Evolutionary conservation across 306 rosid genomes (phyloP), one percentile per base, ranked within the genome.

Genomic region (Trifolium dubium): DNA sequence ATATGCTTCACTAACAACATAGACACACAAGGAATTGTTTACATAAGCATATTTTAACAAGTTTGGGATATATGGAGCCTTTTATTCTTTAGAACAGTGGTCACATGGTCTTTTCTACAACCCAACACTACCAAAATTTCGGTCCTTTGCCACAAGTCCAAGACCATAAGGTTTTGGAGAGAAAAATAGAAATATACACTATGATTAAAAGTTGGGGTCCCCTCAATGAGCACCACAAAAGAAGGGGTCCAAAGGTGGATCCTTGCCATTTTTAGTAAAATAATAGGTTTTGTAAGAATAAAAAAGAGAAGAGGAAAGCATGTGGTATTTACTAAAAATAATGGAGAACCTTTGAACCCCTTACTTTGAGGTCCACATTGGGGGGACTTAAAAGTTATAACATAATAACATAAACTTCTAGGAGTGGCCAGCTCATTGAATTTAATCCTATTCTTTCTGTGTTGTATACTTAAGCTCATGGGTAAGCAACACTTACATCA

Each of bases 1-100:
- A 37, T 37, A 37, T 37, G 69, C 39, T 61, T 47, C 50, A 65
- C 56, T 35, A 72, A 46, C 39, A 80, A 68, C 14, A 29, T 8
- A 40, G 54, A 28, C 39, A 32, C 58, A 49, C 5, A 44, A 46
- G 30, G 23, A n/a, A 34, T 41, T 44, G 47, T 67, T 69, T 73
- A 12, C 10, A 70, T 14, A 51, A 34, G 68, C 10, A 28, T 46
- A 62, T 40, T 41, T 62, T 29, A 74, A 41, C 62, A 40, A 69
- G 29, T 80, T 69, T 43, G 5, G 9, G 31, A 35, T 35, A 35
- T 35, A 41, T 2, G 19, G 51, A 79, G 34, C 71, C 23, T 66
- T 46, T 32, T 13, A 74, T 9, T 47, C 59, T 67, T 35, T 13
- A 14, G 3, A 46, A 14, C 1, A 46, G 4, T 56, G 31, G 29